A percentile compares a stretch with the other conserved stretches of the same genome.
phyloP scores from a whole-genome alignment of 352 stramenopile genomes.

The Phytophthora multivora region DNA sequence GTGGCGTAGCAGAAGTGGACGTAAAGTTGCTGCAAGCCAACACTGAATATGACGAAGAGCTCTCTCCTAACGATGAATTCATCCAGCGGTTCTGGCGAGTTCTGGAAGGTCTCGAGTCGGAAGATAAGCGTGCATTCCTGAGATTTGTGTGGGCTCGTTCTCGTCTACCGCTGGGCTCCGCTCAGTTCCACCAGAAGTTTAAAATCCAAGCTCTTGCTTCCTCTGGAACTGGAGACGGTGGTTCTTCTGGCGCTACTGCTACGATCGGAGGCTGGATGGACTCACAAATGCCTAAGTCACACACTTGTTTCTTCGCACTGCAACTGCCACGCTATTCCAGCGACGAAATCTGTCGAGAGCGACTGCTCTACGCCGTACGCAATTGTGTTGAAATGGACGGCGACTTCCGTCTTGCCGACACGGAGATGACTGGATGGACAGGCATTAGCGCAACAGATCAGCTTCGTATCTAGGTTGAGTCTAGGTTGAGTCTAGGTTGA shows the following conservation, averaged over 20 bases:
- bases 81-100: conserved; percentile 85
- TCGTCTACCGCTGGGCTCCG: conserved; percentile 56
- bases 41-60: conserved; percentile 86
- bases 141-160: conserved; percentile 86
- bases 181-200: conserved; percentile 86
- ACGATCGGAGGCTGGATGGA: conserved; percentile 41
- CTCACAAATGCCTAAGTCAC: conserved; percentile 79
- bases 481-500: conserved; percentile 41
- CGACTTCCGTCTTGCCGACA: conserved; percentile 86
- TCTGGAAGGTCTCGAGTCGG: conserved; percentile 55
- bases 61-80: conserved; percentile 63
- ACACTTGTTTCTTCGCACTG: conserved; percentile 89
- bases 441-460: conserved; percentile 69
- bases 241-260: neutral
- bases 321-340: conserved; percentile 82
- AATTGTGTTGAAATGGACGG: conserved; percentile 91
- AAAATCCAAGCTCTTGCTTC: conserved; percentile 78
- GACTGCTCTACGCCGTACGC: conserved; percentile 81
- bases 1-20: conserved; percentile 74
- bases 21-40: conserved; percentile 71
- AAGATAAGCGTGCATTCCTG: conserved; percentile 78
- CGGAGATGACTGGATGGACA: conserved; percentile 79
- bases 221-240: conserved; percentile 12
- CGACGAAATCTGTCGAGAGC: conserved; percentile 68
- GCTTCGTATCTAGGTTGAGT: conserved; percentile 56